Evolutionary conservation across 2,329 filamentous ascomycete species (phyloP).

Genomic region (Huntiella moniliformis): DNA sequence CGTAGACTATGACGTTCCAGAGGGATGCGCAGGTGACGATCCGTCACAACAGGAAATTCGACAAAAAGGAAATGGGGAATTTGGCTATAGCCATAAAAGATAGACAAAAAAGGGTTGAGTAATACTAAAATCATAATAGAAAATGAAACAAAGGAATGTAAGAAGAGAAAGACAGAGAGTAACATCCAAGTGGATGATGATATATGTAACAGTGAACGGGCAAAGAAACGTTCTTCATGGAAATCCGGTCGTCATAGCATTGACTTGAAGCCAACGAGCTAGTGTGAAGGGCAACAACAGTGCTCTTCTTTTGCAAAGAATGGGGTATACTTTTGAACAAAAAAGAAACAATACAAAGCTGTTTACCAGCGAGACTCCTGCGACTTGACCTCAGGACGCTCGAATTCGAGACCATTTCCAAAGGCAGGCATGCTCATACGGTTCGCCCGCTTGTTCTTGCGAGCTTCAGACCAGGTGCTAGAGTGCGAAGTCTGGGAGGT

Average conservation of each 20-base stretch:
- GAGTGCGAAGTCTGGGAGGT: constrained; percentile 2
- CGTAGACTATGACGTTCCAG: no score
- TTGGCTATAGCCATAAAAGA: background rate
- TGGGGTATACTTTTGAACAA: background rate
- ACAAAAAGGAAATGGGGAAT: background rate
- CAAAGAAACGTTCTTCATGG: constrained; percentile 2
- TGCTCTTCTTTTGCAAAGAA: no score
- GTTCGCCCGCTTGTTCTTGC: constrained; percentile 3
- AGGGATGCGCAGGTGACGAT: no score
- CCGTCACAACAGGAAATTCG: background rate
- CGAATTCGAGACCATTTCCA: constrained; percentile 1
- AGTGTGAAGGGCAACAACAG: background rate
- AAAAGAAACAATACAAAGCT: background rate
- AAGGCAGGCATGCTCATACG: constrained; percentile 11
- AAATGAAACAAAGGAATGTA: background rate
- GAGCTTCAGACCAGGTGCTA: background rate
- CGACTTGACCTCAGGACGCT: constrained; percentile 1
- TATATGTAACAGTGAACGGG: background rate
- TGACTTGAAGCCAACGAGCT: constrained; percentile 2
- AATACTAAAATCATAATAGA: background rate
- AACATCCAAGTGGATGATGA: background rate
- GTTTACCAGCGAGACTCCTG: background rate
- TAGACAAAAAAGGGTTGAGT: background rate
- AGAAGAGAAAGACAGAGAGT: background rate
- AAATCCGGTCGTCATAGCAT: constrained; percentile 5